Conservation (phyloP, 2,329 filamentous ascomycete genomes). For the Ophiostoma montium region DNA sequence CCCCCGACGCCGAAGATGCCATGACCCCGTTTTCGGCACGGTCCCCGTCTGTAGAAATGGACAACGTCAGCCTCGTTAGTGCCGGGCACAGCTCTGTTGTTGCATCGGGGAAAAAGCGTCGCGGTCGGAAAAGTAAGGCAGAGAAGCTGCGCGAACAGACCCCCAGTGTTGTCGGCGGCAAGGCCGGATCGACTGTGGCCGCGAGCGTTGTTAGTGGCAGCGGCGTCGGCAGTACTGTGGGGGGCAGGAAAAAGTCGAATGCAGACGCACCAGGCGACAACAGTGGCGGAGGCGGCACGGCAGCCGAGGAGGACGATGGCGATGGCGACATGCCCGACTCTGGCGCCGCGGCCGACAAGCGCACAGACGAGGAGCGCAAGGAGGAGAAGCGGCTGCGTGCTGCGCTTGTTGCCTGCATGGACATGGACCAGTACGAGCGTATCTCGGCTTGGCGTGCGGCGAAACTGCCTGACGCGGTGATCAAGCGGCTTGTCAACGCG, state of each 20-base stretch:
- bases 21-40: slow-evolving; percentile 41
- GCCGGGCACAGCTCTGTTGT: slow-evolving; percentile 23
- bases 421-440: slow-evolving; percentile 50
- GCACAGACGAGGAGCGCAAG: slow-evolving; percentile 40
- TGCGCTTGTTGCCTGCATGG: slow-evolving; percentile 51
- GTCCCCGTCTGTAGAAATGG: slow-evolving; percentile 53
- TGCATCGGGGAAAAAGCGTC: slow-evolving; percentile 40
- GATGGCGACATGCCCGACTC: slow-evolving; percentile 20
- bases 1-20: slow-evolving; percentile 39
- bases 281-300: slow-evolving; percentile 22
- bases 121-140: slow-evolving; percentile 46
- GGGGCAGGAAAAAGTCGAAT: slow-evolving; percentile 17
- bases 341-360: slow-evolving; percentile 19
- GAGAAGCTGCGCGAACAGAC: slow-evolving; percentile 31
- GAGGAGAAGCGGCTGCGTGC: slow-evolving; percentile 49
- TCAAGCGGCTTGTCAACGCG: slow-evolving; percentile 65
- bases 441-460: slow-evolving; percentile 59
- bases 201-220: slow-evolving; percentile 23
- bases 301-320: slow-evolving; percentile 30
- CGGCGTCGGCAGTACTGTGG: slow-evolving; percentile 13
- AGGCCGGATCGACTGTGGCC: slow-evolving; percentile 27
- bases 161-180: slow-evolving; percentile 26
- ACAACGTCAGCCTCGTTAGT: slow-evolving; percentile 44
- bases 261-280: slow-evolving; percentile 18
- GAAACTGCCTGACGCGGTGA: slow-evolving; percentile 53